Evolutionary conservation across 2,329 filamentous ascomycete species (phyloP).

Genomic region (Aspergillus ruber): DNA sequence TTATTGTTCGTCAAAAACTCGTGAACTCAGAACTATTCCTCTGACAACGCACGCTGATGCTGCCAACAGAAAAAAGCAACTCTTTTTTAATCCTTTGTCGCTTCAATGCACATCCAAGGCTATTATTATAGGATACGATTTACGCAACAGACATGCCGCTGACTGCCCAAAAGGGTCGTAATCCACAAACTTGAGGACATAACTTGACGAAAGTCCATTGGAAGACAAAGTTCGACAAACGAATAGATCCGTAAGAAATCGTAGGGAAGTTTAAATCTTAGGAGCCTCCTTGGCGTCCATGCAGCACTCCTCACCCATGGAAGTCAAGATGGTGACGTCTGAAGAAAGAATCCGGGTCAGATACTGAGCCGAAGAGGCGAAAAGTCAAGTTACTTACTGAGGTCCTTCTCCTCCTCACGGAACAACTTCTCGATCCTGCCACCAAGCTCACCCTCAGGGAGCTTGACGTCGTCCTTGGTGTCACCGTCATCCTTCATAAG

Average conservation of each 20-base stretch:
- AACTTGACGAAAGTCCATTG: slow-evolving; percentile 18
- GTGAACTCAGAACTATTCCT: slow-evolving; percentile 30
- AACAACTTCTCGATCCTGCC: slow-evolving; percentile 80
- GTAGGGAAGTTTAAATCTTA: slow-evolving; percentile 19
- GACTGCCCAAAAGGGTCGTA: slow-evolving; percentile 21
- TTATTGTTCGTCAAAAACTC: slow-evolving; percentile 35
- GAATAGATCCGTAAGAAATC: slow-evolving; percentile 13
- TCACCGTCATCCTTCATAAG: slow-evolving; percentile 82
- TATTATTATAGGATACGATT: slow-evolving; percentile 18
- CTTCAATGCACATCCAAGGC: slow-evolving; percentile 30
- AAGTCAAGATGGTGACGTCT: slow-evolving; percentile 88
- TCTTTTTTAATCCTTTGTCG: slow-evolving; percentile 7
- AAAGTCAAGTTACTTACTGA: slow-evolving; percentile 59
- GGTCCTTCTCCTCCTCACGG: slow-evolving; percentile 79
- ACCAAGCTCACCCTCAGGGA: slow-evolving; percentile 84
- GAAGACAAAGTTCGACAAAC: slow-evolving; percentile 25
- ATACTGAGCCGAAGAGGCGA: neutral
- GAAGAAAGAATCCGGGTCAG: neutral
- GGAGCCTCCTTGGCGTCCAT: slow-evolving; percentile 93
- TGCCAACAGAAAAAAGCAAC: slow-evolving; percentile 30
- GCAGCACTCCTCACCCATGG: slow-evolving; percentile 91
- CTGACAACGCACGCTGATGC: slow-evolving; percentile 24
- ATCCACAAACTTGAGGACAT: slow-evolving; percentile 22
- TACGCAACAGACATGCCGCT: slow-evolving; percentile 16
- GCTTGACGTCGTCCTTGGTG: slow-evolving; percentile 90